Base-by-base conservation (phyloP, 306 rosid species). In the Inga oerstediana region DNA sequence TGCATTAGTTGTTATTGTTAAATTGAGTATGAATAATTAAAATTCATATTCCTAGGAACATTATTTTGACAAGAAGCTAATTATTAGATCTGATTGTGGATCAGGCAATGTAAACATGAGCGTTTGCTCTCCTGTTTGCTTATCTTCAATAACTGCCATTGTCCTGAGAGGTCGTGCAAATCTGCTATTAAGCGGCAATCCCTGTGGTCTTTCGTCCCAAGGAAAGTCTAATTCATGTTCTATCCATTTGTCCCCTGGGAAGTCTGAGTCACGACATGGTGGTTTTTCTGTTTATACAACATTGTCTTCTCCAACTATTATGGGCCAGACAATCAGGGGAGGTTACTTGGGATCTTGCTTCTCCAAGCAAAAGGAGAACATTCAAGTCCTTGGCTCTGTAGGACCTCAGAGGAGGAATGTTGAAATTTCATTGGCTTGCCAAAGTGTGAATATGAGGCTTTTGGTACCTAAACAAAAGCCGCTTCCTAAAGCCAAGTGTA, bases 31-130 rank as follows among this genome's bases (percentile, higher is more conserved):
- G 3, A 67, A 59, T 72, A 43, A 37, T 64, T 77, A 64, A 24
- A 72, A 44, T 78, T 78, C 54, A 69, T 83, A 65, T 78, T 54
- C 15, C 22, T 43, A 37, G 48, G 61, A 85, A 72, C 48, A 20
- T 82, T 45, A 48, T 58, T 49, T 76, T 74, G 67, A 74, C 48
- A 54, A 80, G 76, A 70, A 80, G 72, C 74, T 79, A 68, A 85
- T 65, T 74, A 48, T 75, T 85, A 79, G 72, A 35, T 78, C 84
- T 83, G 80, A 73, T 83, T 85, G 74, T 88, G 85, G 84, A 76
- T 82, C 90, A 95, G 94, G 97, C 80, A 80, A 61, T 86, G 89
- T 83, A 76, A 90, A 79, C 83, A 90, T 91, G 92, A 84, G 79
- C 67, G 78, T 86, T 85, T 77, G 89, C 59, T 78, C 88, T 88